Evolutionary conservation across 139 green algal genomes (phyloP).

Genomic region (Tetradesmus obliquus): DNA sequence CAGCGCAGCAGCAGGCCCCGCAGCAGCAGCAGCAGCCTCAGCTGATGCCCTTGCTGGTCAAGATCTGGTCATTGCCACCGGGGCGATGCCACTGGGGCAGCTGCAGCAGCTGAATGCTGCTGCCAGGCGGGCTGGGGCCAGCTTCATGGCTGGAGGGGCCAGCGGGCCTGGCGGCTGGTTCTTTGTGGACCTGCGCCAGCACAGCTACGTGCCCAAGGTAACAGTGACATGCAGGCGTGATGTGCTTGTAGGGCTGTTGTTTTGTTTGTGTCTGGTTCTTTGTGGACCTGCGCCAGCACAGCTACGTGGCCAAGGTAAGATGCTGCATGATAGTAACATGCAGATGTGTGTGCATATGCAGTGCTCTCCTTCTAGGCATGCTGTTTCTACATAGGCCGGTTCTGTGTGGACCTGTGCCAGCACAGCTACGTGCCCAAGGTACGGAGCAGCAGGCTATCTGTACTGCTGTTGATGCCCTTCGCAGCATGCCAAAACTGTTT

Average conservation of each 20-base stretch:
- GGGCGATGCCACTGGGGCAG: neutral
- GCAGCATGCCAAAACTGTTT: too few species aligned
- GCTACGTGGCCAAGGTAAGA: neutral
- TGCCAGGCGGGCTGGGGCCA: conserved; percentile 52
- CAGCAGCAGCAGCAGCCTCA: conserved; percentile 3
- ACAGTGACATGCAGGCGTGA: neutral
- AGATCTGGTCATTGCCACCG: conserved; percentile 14
- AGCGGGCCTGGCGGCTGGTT: conserved; percentile 66
- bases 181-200: conserved; percentile 79
- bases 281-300: neutral
- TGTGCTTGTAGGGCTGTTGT: neutral
- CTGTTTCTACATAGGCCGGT: too few species aligned
- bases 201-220: conserved; percentile 73
- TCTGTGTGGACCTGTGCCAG: neutral
- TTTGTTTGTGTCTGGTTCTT: too few species aligned
- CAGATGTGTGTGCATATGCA: too few species aligned
- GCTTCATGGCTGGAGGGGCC: conserved; percentile 71
- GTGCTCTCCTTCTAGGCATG: too few species aligned
- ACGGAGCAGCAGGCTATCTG: neutral
- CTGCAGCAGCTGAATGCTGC: conserved; percentile 51
- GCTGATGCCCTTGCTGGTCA: neutral
- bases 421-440: neutral
- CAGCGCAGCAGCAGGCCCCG: conserved; percentile 35
- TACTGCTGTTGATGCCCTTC: neutral
- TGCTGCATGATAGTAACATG: too few species aligned